Evolutionary conservation across 306 rosid species (phyloP).

Genomic region (Neltuma alba): DNA sequence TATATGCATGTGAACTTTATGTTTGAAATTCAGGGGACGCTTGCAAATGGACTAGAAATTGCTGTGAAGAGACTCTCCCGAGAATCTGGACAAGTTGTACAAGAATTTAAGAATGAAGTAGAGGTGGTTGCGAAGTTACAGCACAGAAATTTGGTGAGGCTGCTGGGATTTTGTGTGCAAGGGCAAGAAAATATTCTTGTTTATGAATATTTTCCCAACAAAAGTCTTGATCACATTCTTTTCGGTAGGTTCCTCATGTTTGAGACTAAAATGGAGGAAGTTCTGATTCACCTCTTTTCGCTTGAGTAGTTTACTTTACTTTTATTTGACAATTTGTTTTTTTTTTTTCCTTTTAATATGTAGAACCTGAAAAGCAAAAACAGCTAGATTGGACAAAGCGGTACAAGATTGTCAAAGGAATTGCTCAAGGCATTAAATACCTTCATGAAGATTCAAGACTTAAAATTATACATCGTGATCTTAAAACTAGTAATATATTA

Average conservation of each 20-base stretch:
- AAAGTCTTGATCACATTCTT: constrained; percentile 48
- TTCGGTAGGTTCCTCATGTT: constrained; percentile 38
- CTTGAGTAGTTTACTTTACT: not conserved
- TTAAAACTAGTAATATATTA: constrained; percentile 59
- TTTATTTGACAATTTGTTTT: not conserved
- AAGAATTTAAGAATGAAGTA: constrained; percentile 62
- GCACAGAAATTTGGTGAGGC: constrained; percentile 57
- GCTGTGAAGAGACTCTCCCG: constrained; percentile 68
- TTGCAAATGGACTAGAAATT: constrained; percentile 41
- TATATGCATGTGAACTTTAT: not conserved
- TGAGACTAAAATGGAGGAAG: not conserved
- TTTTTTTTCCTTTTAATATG: not conserved
- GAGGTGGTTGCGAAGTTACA: constrained; percentile 56
- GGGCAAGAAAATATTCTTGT: constrained; percentile 58
- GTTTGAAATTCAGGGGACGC: constrained; percentile 46
- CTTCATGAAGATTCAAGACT: constrained; percentile 63
- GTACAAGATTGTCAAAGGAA: constrained; percentile 43
- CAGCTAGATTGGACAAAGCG: constrained; percentile 50
- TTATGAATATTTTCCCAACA: constrained; percentile 54
- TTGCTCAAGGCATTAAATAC: constrained; percentile 57
- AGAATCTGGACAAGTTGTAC: constrained; percentile 50
- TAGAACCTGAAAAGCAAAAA: constrained; percentile 42
- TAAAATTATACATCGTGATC: constrained; percentile 57
- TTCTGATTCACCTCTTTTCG: not conserved
- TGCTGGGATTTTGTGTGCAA: constrained; percentile 62